Evolutionary conservation across 2,329 filamentous ascomycete genomes (phyloP).

Genomic region (Aspergillus sp.): DNA sequence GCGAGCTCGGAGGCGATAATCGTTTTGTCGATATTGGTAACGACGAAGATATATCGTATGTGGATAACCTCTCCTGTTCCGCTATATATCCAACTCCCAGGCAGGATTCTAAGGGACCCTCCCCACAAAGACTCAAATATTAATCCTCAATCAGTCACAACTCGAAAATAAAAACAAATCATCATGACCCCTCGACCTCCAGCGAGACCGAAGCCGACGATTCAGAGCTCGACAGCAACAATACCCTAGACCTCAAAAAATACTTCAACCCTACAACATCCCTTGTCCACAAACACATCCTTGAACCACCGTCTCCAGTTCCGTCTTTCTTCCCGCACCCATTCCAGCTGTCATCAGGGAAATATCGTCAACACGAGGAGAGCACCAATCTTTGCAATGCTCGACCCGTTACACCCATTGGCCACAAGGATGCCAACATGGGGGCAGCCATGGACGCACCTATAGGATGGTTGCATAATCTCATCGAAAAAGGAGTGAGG

Average conservation of each 20-base stretch:
- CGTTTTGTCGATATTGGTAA: not conserved
- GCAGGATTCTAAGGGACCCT: no score
- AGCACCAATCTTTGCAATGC: not conserved
- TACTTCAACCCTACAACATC: slow-evolving; percentile 23
- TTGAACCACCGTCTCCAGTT: slow-evolving; percentile 5
- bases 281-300: slow-evolving; percentile 11
- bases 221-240: not conserved
- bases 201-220: not conserved
- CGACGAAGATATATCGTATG: not conserved
- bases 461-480: not conserved
- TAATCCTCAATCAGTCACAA: not conserved
- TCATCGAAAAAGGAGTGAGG: slow-evolving; percentile 2
- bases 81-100: no score
- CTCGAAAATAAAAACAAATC: not conserved
- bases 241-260: not conserved
- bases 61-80: no score
- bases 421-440: not conserved
- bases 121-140: no score
- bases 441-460: not conserved
- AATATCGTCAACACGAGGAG: not conserved
- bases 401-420: not conserved
- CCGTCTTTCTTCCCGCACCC: not conserved
- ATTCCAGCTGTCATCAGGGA: not conserved
- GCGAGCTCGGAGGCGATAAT: no score
- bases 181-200: not conserved